These are phyloP conservation scores for Cordyceps tenuipes DNA, from an alignment of 2,329 filamentous ascomycete genomes.

Conservation along the genomic window DNA sequence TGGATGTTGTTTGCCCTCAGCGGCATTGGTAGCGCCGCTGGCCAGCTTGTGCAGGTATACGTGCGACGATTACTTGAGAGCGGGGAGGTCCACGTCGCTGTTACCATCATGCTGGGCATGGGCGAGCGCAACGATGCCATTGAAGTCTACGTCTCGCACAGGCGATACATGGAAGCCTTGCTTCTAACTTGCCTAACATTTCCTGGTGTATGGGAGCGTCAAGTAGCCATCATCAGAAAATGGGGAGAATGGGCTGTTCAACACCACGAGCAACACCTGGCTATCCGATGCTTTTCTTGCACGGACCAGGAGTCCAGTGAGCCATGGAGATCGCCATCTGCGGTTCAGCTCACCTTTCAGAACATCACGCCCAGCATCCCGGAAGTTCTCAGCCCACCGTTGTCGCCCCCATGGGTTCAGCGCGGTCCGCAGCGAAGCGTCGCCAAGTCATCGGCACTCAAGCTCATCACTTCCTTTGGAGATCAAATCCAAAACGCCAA, in stretches of 20 bases:
- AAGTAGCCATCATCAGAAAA: conserved; percentile 78
- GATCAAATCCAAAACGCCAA: conserved; percentile 53
- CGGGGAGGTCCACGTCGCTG: conserved; percentile 84
- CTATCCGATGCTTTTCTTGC: conserved; percentile 88
- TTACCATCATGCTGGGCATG: conserved; percentile 85
- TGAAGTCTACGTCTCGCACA: conserved; percentile 89
- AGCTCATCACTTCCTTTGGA: conserved; percentile 85
- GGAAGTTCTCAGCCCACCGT: conserved; percentile 57
- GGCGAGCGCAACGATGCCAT: conserved; percentile 91
- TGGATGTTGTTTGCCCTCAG: conserved; percentile 96
- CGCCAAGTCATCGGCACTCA: conserved; percentile 74
- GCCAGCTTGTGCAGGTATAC: conserved; percentile 82
- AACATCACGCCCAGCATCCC: conserved; percentile 47
- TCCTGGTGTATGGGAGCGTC: conserved; percentile 82
- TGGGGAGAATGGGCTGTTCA: conserved; percentile 92
- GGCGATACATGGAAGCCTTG: conserved; percentile 85
- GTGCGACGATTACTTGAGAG: conserved; percentile 84
- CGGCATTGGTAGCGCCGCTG: conserved; percentile 66
- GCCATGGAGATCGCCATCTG: conserved; percentile 80
- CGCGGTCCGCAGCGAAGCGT: conserved; percentile 54
- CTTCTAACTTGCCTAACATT: conserved; percentile 77
- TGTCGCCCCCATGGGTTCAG: conserved; percentile 63
- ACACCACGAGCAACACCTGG: conserved; percentile 79
- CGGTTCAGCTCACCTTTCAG: conserved; percentile 51
- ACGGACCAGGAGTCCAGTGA: conserved; percentile 77